Conservation (phyloP, 192 early-diverging fungal genomes). For the Backusella luteola region DNA sequence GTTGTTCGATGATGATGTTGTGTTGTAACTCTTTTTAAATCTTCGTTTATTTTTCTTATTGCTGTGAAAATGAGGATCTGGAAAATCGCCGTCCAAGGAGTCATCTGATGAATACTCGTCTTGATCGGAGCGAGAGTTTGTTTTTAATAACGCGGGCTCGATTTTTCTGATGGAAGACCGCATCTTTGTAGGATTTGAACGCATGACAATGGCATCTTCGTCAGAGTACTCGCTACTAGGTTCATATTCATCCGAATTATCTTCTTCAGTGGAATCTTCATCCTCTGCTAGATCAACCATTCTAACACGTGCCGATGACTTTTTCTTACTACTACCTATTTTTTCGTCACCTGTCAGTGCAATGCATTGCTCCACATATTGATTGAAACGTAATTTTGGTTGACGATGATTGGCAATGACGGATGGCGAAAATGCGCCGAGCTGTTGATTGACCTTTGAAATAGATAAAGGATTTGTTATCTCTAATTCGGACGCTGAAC, state of each 20-base stretch:
- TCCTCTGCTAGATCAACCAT: not conserved
- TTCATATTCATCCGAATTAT: slow-evolving; percentile 7
- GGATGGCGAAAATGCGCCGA: slow-evolving; percentile 33
- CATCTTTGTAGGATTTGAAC: not conserved
- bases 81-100: not conserved
- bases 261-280: not conserved
- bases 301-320: not conserved
- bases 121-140: slow-evolving; percentile 3
- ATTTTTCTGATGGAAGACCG: slow-evolving; percentile 18
- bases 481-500: slow-evolving; percentile 34
- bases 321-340: not conserved
- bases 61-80: not conserved
- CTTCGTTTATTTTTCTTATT: not conserved
- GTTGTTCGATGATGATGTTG: not conserved
- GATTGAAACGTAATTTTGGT: slow-evolving; percentile 56
- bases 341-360: slow-evolving; percentile 39
- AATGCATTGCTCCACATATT: slow-evolving; percentile 57
- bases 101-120: slow-evolving; percentile 3
- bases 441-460: slow-evolving; percentile 26
- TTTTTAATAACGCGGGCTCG: slow-evolving; percentile 10
- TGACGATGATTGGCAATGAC: slow-evolving; percentile 53
- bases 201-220: not conserved
- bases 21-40: not conserved
- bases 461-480: slow-evolving; percentile 29
- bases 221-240: not conserved